A percentile compares a stretch with the other conserved stretches of the same genome.
Evolutionary conservation across 495 filamentous ascomycete species (phyloP).

Genomic region (Trichocladium antarcticum): DNA sequence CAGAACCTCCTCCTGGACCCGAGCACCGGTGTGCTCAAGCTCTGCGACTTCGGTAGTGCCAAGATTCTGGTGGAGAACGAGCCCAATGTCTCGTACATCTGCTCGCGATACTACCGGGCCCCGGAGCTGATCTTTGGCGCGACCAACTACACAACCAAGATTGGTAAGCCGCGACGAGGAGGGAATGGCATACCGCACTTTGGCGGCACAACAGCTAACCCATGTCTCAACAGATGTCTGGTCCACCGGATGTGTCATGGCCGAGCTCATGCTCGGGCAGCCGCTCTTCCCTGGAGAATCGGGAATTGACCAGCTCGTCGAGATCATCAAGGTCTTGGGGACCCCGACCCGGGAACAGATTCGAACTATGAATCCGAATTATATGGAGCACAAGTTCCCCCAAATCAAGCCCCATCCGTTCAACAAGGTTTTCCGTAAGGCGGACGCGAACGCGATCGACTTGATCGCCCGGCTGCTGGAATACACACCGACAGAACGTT

Average conservation of each 20-base stretch:
- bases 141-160: conserved; percentile 99
- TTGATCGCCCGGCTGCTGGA: conserved; percentile 87
- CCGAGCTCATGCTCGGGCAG: conserved; percentile 96
- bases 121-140: conserved; percentile 98
- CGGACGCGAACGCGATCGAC: conserved; percentile 83
- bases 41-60: conserved; percentile 97
- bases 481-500: conserved; percentile 91
- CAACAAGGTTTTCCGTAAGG: conserved; percentile 97
- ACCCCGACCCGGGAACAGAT: conserved; percentile 98
- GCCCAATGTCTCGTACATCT: conserved; percentile 99
- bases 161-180: conserved; percentile 51
- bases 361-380: conserved; percentile 99
- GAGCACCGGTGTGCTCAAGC: conserved; percentile 79
- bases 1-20: conserved; percentile 94
- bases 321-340: conserved; percentile 98
- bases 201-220: neutral
- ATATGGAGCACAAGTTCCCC: conserved; percentile 99
- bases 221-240: conserved; percentile 64
- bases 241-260: conserved; percentile 99
- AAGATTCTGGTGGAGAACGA: conserved; percentile 99
- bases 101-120: conserved; percentile 96
- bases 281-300: conserved; percentile 98
- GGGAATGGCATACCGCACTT: neutral
- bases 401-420: conserved; percentile 99
- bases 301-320: conserved; percentile 95